Evolutionary conservation across 2,329 filamentous ascomycete genomes (phyloP).

Genomic region (Coniella lustricola): DNA sequence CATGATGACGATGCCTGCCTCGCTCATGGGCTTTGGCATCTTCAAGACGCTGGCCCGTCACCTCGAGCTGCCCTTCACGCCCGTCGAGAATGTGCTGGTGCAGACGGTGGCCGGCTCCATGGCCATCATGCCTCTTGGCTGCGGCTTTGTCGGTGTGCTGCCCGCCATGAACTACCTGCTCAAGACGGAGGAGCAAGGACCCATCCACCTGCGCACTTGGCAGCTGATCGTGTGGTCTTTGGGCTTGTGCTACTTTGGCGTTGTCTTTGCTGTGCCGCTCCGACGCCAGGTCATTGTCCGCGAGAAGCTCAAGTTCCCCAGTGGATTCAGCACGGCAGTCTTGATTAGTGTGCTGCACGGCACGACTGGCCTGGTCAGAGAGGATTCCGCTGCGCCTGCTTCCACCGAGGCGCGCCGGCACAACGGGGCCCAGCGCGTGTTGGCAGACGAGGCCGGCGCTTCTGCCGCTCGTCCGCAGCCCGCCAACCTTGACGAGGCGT

Average conservation of each 20-base stretch:
- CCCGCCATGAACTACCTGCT: constrained; percentile 87
- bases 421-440: constrained; percentile 1
- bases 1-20: constrained; percentile 95
- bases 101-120: constrained; percentile 94
- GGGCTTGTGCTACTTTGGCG: constrained; percentile 92
- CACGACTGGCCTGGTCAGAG: constrained; percentile 24
- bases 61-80: constrained; percentile 75
- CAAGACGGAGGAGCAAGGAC: constrained; percentile 68
- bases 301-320: constrained; percentile 89
- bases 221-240: constrained; percentile 86
- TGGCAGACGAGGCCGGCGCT: constrained; percentile 11
- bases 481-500: constrained; percentile 18
- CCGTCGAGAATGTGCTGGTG: constrained; percentile 92
- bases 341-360: constrained; percentile 89
- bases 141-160: constrained; percentile 86
- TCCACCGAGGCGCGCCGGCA: constrained; percentile 22
- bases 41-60: constrained; percentile 73
- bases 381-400: constrained; percentile 22
- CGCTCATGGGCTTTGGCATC: constrained; percentile 87
- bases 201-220: constrained; percentile 62
- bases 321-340: constrained; percentile 88
- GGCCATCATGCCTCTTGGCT: constrained; percentile 92
- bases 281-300: constrained; percentile 86
- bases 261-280: constrained; percentile 91
- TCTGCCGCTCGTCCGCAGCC: constrained; percentile 13